Base-by-base conservation (phyloP, 2,329 filamentous ascomycete genomes). In the Aureobasidium sp. region DNA sequence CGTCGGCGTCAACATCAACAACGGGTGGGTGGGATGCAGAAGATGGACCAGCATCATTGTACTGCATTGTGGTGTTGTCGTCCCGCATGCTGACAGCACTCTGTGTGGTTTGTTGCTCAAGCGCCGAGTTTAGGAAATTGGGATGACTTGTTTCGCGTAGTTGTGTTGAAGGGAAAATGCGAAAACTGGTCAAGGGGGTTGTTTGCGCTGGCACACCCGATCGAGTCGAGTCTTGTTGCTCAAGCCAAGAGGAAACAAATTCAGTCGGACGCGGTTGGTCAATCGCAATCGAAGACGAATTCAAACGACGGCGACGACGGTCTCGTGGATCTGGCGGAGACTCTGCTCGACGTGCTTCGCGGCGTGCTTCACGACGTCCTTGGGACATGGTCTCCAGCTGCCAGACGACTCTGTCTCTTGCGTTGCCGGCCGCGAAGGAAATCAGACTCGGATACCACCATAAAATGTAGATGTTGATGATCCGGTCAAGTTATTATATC, bases 341-440 rank as follows among this genome's bases (percentile, higher is more conserved):
- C 45, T 49, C 44, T 60, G 57, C 44, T 60, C 57, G 45, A 39
- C 54, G 54, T 42, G 35, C 44, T 60, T 45, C 42, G 15, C 54
- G 54, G 22, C 54, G 54, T 37, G 54, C 40, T 31, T 47, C 54
- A 22, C 29, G 40, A 19, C 35, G 44, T 42, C 35, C 48, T 47
- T 49, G 24, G 22, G 57, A 60, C 57, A 60, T 60, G 45, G n/a
- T 37, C 45, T 33, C 31, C 31, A 33, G 31, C 31, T 35, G 17
- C 3, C 37, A 31, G 9, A 22, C 14, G 15, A 24, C 40, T 44
- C 53, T 45, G 24, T 29, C 45, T 27, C n/a, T n/a, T 29, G 7
- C 17, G 15, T 29, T 48, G 45, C 54, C 37, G 31, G 9, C 27
- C 17, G 7, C 14, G n/a, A 39, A 22, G 19, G 19, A 19, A 6